Conservation (phyloP, 305 asterid species). For the Solanum aculeatissimum region DNA sequence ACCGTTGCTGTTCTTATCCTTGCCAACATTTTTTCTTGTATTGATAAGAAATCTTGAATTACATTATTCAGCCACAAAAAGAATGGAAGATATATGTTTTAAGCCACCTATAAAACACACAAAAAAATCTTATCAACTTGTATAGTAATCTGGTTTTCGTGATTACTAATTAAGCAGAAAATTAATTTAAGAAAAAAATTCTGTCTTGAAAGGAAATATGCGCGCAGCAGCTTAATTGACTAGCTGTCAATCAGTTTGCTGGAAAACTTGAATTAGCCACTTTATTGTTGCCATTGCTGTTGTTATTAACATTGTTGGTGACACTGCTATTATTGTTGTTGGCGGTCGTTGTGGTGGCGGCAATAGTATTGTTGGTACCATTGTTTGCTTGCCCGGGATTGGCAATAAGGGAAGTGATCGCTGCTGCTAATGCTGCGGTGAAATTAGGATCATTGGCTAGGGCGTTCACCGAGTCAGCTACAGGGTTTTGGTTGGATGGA, state of each 20-base stretch:
- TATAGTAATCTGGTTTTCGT: neutral
- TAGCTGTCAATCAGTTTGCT: constrained; percentile 20
- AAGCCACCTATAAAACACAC: neutral
- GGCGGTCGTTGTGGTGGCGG: constrained; percentile 1
- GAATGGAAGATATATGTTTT: neutral
- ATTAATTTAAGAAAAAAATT: neutral
- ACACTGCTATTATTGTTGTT: constrained; percentile 19
- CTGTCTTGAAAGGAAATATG: neutral
- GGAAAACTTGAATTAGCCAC: constrained; percentile 22
- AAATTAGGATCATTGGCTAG: constrained; percentile 63
- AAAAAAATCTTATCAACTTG: neutral
- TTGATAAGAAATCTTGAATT: neutral
- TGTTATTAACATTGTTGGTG: constrained; percentile 12
- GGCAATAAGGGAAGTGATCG: constrained; percentile 48
- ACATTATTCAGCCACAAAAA: neutral
- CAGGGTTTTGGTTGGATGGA: constrained; percentile 25
- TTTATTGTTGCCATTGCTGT: constrained; percentile 29
- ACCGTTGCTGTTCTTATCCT: neutral
- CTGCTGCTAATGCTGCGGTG: constrained; percentile 66
- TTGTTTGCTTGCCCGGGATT: constrained; percentile 25
- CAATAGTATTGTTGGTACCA: neutral
- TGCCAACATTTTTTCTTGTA: neutral
- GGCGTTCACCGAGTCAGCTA: constrained; percentile 40
- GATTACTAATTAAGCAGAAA: neutral
- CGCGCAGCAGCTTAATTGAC: neutral